Conservation (phyloP, 2,329 filamentous ascomycete species). For the Xylaria sp. region DNA sequence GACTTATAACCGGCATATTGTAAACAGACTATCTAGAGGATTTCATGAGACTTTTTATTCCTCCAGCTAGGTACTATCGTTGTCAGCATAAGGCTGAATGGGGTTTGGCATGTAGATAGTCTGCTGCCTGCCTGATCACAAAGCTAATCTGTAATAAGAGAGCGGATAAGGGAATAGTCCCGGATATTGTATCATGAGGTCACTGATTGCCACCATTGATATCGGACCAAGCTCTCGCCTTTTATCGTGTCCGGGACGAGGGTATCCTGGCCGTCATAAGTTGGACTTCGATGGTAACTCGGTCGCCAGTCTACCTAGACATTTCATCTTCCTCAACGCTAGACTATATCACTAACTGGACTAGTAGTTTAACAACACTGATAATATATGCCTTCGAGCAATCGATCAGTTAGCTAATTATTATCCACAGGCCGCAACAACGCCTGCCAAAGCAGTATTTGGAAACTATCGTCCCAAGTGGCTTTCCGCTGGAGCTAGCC, state of each 20-base stretch:
- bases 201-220: background rate
- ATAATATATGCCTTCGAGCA: background rate
- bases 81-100: background rate
- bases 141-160: background rate
- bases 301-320: too few relatives aligned
- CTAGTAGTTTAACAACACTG: background rate
- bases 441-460: background rate
- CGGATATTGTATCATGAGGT: background rate
- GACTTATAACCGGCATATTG: background rate
- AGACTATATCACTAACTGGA: background rate
- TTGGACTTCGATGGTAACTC: background rate
- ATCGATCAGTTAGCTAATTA: too few relatives aligned
- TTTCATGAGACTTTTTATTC: background rate
- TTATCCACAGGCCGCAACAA: background rate
- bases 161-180: background rate
- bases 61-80: background rate
- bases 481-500: background rate
- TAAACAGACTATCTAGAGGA: background rate
- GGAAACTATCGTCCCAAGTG: background rate
- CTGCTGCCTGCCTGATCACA: background rate
- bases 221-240: background rate
- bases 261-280: too few relatives aligned
- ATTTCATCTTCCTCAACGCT: background rate
- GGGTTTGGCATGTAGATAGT: background rate
- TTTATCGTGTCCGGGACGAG: background rate